phyloP scores from a whole-genome alignment of 2,329 filamentous ascomycete genomes.

The Paramyrothecium roridum region DNA sequence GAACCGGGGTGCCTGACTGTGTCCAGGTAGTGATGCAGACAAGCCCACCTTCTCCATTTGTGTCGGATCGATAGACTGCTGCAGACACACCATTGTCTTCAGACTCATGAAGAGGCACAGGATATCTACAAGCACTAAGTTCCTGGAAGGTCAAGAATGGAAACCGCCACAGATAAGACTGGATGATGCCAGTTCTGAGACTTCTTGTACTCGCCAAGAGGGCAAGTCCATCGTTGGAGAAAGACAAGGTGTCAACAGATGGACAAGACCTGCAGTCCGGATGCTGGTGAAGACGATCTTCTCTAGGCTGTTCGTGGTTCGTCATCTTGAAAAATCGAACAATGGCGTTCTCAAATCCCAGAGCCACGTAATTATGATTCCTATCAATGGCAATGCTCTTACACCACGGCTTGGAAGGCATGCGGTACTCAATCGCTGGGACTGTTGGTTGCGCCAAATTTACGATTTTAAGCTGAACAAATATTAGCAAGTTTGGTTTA shows the following conservation, averaged over 20 bases:
- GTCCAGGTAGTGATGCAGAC: conserved; percentile 39
- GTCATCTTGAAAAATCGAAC: conserved; percentile 36
- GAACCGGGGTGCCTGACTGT: conserved; percentile 34
- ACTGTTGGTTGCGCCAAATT: conserved; percentile 27
- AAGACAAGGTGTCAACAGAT: conserved; percentile 34
- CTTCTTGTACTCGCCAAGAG: conserved; percentile 33
- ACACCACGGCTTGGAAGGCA: conserved; percentile 34
- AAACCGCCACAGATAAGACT: conserved; percentile 33
- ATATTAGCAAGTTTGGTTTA: background rate
- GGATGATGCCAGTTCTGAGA: conserved; percentile 28
- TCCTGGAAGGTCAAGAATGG: conserved; percentile 33
- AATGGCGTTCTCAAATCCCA: conserved; percentile 35
- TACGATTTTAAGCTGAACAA: conserved; percentile 30
- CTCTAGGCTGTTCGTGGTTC: conserved; percentile 26
- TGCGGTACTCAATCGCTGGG: conserved; percentile 31
- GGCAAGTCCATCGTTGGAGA: conserved; percentile 35
- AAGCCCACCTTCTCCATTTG: conserved; percentile 28
- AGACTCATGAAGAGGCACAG: conserved; percentile 34
- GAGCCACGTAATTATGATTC: conserved; percentile 34
- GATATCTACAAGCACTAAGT: conserved; percentile 29
- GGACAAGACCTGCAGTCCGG: conserved; percentile 29
- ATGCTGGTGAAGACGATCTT: conserved; percentile 35
- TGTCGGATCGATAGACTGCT: conserved; percentile 28
- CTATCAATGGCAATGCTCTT: conserved; percentile 34
- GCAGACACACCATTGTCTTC: conserved; percentile 36